Base-by-base conservation (phyloP, 345 rosid genomes). In the Odontarrhena argentea region DNA sequence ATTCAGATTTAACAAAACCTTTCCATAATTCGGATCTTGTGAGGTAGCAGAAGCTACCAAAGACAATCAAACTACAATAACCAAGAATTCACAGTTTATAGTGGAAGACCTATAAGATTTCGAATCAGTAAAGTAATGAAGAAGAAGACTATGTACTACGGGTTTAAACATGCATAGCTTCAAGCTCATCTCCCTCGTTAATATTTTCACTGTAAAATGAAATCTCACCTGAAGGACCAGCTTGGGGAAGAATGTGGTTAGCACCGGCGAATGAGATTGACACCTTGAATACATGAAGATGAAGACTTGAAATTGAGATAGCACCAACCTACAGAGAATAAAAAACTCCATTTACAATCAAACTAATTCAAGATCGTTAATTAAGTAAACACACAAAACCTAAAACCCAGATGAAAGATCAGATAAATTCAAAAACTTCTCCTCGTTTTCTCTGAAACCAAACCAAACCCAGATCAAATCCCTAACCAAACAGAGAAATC, bases 191-290 rank as follows among this genome's bases (percentile, higher is more conserved):
- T 4, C 37, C 65, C 0, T 56, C 61, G n/a, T n/a, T n/a, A n/a
- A n/a, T n/a, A n/a, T n/a, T n/a, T n/a, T n/a, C n/a, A 53, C 9
- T 32, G 36, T 63, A 28, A 28, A 18, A 18, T 18, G 3, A 3
- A 28, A 28, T 28, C 36, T 32, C 50, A 79, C 83, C 83, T 64
- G 51, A 41, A 26, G 57, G 63, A 25, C 28, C 60, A 55, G 45
- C 55, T 46, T n/a, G 68, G 55, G 76, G 73, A 74, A 46, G 73
- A 82, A 28, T 66, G 46, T 56, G 67, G 65, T 58, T 81, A 75
- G 86, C 86, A 77, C 77, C 78, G 79, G 82, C 78, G 41, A 50
- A 52, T 43, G 60, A 58, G 71, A 78, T 67, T 69, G 80, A 64
- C 22, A 18, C 22, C 22, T 18, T 18, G 22, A 0, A 18, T 18